Base-by-base conservation (phyloP, 148 eudicot genomes). In the Rhododendron kiyosumense region DNA sequence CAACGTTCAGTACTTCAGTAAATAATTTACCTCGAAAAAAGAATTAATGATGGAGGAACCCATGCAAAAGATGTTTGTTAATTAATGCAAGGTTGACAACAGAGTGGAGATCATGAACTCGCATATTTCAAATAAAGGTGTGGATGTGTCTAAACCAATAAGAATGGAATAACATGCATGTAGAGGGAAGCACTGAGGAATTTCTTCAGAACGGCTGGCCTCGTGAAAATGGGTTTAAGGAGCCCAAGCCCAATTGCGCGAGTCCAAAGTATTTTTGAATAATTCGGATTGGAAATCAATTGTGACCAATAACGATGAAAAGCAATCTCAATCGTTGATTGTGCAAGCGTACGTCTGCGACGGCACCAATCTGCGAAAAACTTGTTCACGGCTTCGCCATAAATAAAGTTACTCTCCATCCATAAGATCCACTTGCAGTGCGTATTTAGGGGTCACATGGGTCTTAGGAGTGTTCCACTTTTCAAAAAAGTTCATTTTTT, bases 271-370 rank as follows among this genome's bases (percentile, higher is more conserved):
- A 5, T 5, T 41, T 41, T 41, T 41, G 43, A 41, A 41, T 1
- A 0, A 0, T 41, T 0, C 0, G 7, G 0, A 41, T 41, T 41
- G 0, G 0, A 41, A 41, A 5, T 41, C 7, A 41, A 41, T 41
- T 41, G 43, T 5, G 7, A 41, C 7, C 43, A 0, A 5, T 41
- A 5, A 41, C 43, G 0, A 41, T 41, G 7, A 41, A 41, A 41
- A 41, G 7, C 7, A 41, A 41, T 41, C 0, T 41, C 7, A 5
- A 41, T 5, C 43, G 5, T 41, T 41, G 0, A 41, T 41, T 5
- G 5, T 7, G 7, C 0, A 41, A 41, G 5, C 7, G 1, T 0
- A 5, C 0, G 43, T 0, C 43, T 41, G 1, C 0, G 0, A 41
- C 5, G 5, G 43, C 43, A 5, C 43, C 7, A 41, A 41, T 41